phyloP scores from a whole-genome alignment of 768 basidiomycete species.

The Solioccasus polychromus region DNA sequence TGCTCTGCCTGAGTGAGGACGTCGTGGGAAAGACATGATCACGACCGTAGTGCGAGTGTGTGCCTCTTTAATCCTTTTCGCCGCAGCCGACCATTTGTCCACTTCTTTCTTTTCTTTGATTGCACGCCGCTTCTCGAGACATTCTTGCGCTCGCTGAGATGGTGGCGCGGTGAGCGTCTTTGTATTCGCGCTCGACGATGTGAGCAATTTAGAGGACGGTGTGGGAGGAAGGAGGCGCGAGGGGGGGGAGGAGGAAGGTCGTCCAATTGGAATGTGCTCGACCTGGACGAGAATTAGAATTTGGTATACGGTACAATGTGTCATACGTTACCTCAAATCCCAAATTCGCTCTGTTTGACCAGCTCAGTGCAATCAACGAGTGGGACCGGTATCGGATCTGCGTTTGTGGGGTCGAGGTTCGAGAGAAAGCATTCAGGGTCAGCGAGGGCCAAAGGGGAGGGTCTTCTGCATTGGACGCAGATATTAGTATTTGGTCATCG shows the following conservation, averaged over 20 bases:
- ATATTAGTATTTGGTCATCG: conserved; percentile 46
- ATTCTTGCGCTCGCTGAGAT: conserved; percentile 82
- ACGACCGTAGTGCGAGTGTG: conserved; percentile 9
- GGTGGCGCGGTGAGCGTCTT: conserved; percentile 77
- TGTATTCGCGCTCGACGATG: conserved; percentile 50
- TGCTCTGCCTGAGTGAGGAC: conserved; percentile 80
- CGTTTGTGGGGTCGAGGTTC: conserved; percentile 68
- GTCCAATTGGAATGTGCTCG: conserved; percentile 57
- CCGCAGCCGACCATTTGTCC: conserved; percentile 89
- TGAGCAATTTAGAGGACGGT: conserved; percentile 65
- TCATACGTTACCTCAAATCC: conserved; percentile 53
- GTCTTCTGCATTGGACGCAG: conserved; percentile 46
- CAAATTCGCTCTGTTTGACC: conserved; percentile 81
- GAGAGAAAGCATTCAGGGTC: conserved; percentile 73
- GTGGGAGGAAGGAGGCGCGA: conserved; percentile 60
- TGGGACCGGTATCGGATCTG: conserved; percentile 48
- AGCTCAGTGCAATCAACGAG: conserved; percentile 73
- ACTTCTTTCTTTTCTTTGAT: conserved; percentile 90
- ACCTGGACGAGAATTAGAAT: conserved; percentile 14
- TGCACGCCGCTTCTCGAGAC: conserved; percentile 93
- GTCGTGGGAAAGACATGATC: no score
- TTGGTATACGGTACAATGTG: not conserved
- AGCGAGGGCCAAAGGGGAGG: conserved; percentile 56
- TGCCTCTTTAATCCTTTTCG: conserved; percentile 89
- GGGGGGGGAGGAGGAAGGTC: conserved; percentile 77